A percentile compares a stretch with the other conserved stretches of the same genome.
These are phyloP conservation scores for Vararia minispora DNA, from an alignment of 768 basidiomycete genomes.

Conservation along the genomic window DNA sequence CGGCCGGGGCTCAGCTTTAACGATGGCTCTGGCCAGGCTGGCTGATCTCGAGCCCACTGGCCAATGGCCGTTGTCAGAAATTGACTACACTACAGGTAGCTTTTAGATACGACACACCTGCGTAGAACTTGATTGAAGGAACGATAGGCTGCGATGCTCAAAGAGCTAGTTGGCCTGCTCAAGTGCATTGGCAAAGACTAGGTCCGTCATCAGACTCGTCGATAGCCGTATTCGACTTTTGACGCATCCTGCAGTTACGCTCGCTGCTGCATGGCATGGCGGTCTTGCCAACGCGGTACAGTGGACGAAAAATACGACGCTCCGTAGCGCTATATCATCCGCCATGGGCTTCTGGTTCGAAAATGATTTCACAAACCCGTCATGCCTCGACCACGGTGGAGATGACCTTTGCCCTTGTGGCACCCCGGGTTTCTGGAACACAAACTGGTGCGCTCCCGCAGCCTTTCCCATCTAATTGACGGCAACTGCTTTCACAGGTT, in stretches of 20 bases:
- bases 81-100: conserved; percentile 3
- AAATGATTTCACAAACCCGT: conserved; percentile 41
- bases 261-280: conserved; percentile 49
- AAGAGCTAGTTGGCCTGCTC: conserved; percentile 62
- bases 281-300: conserved; percentile 29
- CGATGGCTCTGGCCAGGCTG: no score
- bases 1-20: no score
- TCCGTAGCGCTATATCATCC: conserved; percentile 29
- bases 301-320: conserved; percentile 27
- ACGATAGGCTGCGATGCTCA: conserved; percentile 50
- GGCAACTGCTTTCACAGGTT: neutral
- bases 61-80: neutral
- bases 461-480: conserved; percentile 7
- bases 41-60: neutral
- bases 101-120: conserved; percentile 41
- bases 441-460: conserved; percentile 54
- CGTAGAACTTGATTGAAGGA: conserved; percentile 45
- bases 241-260: conserved; percentile 27
- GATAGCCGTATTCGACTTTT: no score
- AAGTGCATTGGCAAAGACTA: conserved; percentile 35
- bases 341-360: conserved; percentile 56
- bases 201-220: conserved; percentile 9
- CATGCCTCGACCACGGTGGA: conserved; percentile 47
- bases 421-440: conserved; percentile 43
- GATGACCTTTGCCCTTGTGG: conserved; percentile 41